Percentiles rank a stretch among this genome's conserved stretches.
Evolutionary conservation across 768 basidiomycete species (phyloP).

Genomic region (Tylopilus subfusipes): DNA sequence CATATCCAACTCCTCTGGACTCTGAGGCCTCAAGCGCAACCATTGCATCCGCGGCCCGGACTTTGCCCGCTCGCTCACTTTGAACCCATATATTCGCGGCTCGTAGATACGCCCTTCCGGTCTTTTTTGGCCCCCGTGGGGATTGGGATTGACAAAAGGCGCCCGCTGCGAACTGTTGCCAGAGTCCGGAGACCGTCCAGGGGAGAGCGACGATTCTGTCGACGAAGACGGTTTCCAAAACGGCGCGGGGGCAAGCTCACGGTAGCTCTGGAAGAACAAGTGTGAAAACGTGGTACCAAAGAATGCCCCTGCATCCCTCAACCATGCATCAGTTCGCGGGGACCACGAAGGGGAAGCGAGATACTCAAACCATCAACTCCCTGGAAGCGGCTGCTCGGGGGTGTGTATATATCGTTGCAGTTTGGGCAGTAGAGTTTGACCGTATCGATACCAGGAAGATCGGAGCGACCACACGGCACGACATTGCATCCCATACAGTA

Average conservation of each 20-base stretch:
- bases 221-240: conserved; percentile 77
- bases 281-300: conserved; percentile 99
- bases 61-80: conserved; percentile 91
- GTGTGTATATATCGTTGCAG: conserved; percentile 95
- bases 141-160: conserved; percentile 84
- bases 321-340: conserved; percentile 13
- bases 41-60: conserved; percentile 97
- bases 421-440: conserved; percentile 98
- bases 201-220: conserved; percentile 48
- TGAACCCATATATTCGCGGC: conserved; percentile 95
- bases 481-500: conserved; percentile 88
- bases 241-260: conserved; percentile 89
- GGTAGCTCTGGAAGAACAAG: conserved; percentile 97
- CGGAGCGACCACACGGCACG: conserved; percentile 92
- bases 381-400: conserved; percentile 92
- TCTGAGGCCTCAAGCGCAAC: conserved; percentile 84
- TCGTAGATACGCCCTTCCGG: conserved; percentile 85
- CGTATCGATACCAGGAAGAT: conserved; percentile 93
- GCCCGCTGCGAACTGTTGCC: conserved; percentile 45
- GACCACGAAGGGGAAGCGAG: conserved; percentile 6
- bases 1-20: conserved; percentile 71
- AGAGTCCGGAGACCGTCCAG: conserved; percentile 53
- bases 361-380: conserved; percentile 78
- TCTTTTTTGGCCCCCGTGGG: conserved; percentile 84
- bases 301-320: conserved; percentile 73